A percentile compares a stretch with the other conserved stretches of the same genome.
Evolutionary conservation across 176 grass and related monocot genomes (phyloP).

Genomic region (Elymus sibiricus): DNA sequence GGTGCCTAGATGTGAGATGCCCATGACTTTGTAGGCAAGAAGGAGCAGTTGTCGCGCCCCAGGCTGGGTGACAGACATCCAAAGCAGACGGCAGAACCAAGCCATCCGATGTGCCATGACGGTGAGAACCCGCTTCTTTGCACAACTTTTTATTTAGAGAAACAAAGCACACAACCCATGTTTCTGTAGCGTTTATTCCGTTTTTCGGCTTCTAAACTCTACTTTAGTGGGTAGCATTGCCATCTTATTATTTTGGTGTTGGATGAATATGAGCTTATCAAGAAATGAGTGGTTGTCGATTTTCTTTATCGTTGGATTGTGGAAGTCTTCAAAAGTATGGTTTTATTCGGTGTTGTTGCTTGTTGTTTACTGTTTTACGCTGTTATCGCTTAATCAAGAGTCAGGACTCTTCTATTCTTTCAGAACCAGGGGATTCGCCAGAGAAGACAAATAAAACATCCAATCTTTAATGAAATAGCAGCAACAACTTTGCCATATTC

Average conservation of each 20-base stretch:
- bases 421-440: no score
- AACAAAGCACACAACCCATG: no score
- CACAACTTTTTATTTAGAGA: no score
- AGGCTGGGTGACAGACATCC: conserved; percentile 18
- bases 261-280: neutral
- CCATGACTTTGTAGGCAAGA: conserved; percentile 46
- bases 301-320: neutral
- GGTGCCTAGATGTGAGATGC: conserved; percentile 51
- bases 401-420: neutral
- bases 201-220: neutral
- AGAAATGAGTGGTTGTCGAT: neutral
- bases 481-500: no score
- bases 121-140: neutral
- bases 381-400: no score
- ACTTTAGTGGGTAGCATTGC: neutral
- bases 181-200: neutral
- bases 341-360: neutral
- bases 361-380: neutral
- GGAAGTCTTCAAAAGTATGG: neutral
- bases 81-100: no score
- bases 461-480: no score
- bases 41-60: conserved; percentile 24
- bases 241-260: neutral
- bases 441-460: no score
- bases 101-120: neutral